These are phyloP conservation scores for Eucalyptus coolabah DNA, from an alignment of 345 rosid species.

Conservation along the genomic window DNA sequence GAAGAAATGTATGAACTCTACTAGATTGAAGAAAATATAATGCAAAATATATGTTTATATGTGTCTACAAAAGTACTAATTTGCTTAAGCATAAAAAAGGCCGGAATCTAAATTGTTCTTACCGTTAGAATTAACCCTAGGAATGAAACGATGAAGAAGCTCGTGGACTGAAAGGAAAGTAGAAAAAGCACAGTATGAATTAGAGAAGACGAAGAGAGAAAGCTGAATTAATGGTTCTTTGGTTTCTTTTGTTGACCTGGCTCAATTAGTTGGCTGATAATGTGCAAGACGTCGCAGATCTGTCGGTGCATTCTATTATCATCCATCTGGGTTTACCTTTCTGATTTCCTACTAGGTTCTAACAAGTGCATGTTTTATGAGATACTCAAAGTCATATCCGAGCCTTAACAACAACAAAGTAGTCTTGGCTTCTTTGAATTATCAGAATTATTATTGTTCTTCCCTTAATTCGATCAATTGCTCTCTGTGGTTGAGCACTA, in stretches of 20 bases:
- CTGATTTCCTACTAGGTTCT: not conserved
- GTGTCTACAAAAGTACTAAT: not conserved
- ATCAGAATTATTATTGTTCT: not conserved
- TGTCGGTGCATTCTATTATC: not conserved
- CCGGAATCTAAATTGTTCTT: not conserved
- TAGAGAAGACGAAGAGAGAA: not conserved
- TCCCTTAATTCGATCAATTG: not conserved
- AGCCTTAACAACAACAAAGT: not conserved
- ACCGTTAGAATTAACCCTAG: not conserved
- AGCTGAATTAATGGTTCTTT: not conserved
- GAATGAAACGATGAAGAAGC: not conserved
- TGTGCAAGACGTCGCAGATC: not conserved
- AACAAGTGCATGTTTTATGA: not conserved
- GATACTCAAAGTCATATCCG: not conserved
- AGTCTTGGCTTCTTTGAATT: no score
- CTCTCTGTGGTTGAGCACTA: not conserved
- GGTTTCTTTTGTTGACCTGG: not conserved
- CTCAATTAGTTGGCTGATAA: not conserved
- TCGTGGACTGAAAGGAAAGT: not conserved
- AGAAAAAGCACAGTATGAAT: not conserved
- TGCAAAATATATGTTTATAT: not conserved
- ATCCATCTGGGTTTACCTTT: not conserved
- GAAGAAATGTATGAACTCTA: not conserved
- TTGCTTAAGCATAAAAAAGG: not conserved
- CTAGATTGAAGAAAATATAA: not conserved